Conservation (phyloP, 495 filamentous ascomycete genomes). For the Xeromyces bisporus region DNA sequence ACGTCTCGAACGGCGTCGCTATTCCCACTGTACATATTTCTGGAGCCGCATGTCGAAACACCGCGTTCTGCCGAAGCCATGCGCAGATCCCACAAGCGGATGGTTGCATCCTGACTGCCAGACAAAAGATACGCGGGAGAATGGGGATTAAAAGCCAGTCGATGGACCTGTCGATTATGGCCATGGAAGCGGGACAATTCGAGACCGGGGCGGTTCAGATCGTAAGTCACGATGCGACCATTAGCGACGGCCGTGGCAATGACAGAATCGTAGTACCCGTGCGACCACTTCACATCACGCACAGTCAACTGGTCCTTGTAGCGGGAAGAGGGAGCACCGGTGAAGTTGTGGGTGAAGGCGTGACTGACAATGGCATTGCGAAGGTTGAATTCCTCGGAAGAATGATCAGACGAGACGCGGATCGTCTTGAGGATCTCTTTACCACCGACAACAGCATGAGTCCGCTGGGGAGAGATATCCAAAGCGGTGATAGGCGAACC, state of each 20-base stretch:
- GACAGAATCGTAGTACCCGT: slow-evolving; percentile 42
- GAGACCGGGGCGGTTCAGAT: slow-evolving; percentile 54
- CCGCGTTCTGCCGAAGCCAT: slow-evolving; percentile 31
- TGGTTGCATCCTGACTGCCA: slow-evolving; percentile 80
- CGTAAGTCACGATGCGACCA: slow-evolving; percentile 76
- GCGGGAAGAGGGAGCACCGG: slow-evolving; percentile 31
- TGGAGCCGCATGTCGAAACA: slow-evolving; percentile 36
- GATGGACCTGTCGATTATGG: slow-evolving; percentile 83
- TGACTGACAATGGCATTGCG: slow-evolving; percentile 57
- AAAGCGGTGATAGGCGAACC: slow-evolving; percentile 56
- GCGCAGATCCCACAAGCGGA: slow-evolving; percentile 65
- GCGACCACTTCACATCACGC: slow-evolving; percentile 73
- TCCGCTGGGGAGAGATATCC: slow-evolving; percentile 60
- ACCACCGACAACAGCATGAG: slow-evolving; percentile 64
- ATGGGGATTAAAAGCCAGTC: slow-evolving; percentile 77
- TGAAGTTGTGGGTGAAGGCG: slow-evolving; percentile 41
- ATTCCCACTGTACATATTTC: slow-evolving; percentile 40
- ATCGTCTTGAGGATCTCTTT: slow-evolving; percentile 75
- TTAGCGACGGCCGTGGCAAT: slow-evolving; percentile 74
- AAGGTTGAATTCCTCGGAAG: slow-evolving; percentile 65
- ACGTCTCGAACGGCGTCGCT: slow-evolving; percentile 73
- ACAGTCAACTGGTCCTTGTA: slow-evolving; percentile 62
- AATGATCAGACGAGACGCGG: slow-evolving; percentile 47
- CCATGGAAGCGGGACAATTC: slow-evolving; percentile 68
- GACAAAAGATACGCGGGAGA: slow-evolving; percentile 61